A percentile compares a stretch with the other conserved stretches of the same genome.
phyloP scores from a whole-genome alignment of 768 basidiomycete species.

The Boletus pseudo-olivaceus region DNA sequence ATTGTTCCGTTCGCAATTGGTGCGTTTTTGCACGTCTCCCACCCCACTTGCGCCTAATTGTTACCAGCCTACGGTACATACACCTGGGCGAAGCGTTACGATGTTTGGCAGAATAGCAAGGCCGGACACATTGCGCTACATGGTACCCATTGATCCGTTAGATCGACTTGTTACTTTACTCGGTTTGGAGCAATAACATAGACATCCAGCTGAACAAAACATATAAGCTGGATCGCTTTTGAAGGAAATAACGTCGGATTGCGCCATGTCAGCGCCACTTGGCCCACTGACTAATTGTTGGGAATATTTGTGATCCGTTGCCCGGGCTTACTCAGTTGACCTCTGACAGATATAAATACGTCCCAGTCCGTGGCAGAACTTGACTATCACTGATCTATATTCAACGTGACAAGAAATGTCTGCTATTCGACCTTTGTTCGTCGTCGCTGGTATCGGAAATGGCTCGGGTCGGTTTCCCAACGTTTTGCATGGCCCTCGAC shows the following conservation, averaged over 20 bases:
- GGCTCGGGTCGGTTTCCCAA: slow-evolving; percentile 29
- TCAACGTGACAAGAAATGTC: slow-evolving; percentile 23
- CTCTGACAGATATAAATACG: slow-evolving; percentile 12
- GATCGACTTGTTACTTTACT: slow-evolving; percentile 11
- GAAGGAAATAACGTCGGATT: background rate
- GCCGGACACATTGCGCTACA: slow-evolving; percentile 66
- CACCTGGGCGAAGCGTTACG: slow-evolving; percentile 70
- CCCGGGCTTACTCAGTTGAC: slow-evolving; percentile 14
- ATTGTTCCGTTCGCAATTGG: slow-evolving; percentile 73
- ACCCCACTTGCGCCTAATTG: background rate
- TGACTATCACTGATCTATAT: background rate
- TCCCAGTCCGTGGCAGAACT: background rate
- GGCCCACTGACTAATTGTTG: slow-evolving; percentile 5
- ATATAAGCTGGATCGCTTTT: background rate
- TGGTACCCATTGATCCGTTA: slow-evolving; percentile 21
- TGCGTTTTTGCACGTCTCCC: slow-evolving; percentile 37
- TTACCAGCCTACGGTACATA: slow-evolving; percentile 70
- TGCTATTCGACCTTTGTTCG: slow-evolving; percentile 46
- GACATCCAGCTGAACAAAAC: slow-evolving; percentile 4
- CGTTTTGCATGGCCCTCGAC: background rate
- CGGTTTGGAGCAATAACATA: slow-evolving; percentile 14
- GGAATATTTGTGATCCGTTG: slow-evolving; percentile 11
- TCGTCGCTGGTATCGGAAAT: slow-evolving; percentile 55
- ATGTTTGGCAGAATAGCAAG: slow-evolving; percentile 72
- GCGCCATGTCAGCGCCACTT: slow-evolving; percentile 1